phyloP scores from a whole-genome alignment of 345 rosid species.

The Eutrema yunnanense region DNA sequence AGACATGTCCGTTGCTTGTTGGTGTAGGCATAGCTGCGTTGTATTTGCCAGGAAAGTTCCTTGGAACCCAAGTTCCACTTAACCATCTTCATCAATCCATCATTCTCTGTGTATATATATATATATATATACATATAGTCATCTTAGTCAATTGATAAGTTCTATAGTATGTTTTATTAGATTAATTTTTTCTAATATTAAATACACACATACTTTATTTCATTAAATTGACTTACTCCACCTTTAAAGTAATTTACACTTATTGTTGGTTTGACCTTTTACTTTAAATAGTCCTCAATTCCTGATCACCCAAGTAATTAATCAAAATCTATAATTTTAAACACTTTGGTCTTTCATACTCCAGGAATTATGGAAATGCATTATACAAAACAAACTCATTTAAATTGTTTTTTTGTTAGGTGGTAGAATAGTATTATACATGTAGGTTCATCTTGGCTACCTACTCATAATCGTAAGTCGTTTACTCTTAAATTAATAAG shows the following conservation, averaged over 20 bases:
- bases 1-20: slow-evolving; percentile 24
- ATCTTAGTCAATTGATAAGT: not conserved
- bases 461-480: too few species aligned
- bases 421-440: slow-evolving; percentile 26
- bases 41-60: slow-evolving; percentile 1
- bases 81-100: slow-evolving; percentile 21
- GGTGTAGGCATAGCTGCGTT: slow-evolving; percentile 22
- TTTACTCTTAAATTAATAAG: not conserved
- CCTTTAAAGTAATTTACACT: slow-evolving; percentile 15
- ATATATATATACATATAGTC: not conserved
- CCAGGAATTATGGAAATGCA: slow-evolving; percentile 8
- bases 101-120: slow-evolving; percentile 19
- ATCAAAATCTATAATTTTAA: not conserved
- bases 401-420: not conserved
- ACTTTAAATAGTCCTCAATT: not conserved
- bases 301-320: not conserved
- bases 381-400: not conserved
- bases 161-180: not conserved
- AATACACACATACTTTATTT: slow-evolving; percentile 9
- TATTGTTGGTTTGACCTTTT: slow-evolving; percentile 21
- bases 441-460: slow-evolving; percentile 26
- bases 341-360: too few species aligned
- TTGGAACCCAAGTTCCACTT: slow-evolving; percentile 20
- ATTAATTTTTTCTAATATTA: not conserved
- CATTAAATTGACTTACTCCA: slow-evolving; percentile 27